phyloP scores from a whole-genome alignment of 257 asterid genomes.

The Nicotiana sylvestris region DNA sequence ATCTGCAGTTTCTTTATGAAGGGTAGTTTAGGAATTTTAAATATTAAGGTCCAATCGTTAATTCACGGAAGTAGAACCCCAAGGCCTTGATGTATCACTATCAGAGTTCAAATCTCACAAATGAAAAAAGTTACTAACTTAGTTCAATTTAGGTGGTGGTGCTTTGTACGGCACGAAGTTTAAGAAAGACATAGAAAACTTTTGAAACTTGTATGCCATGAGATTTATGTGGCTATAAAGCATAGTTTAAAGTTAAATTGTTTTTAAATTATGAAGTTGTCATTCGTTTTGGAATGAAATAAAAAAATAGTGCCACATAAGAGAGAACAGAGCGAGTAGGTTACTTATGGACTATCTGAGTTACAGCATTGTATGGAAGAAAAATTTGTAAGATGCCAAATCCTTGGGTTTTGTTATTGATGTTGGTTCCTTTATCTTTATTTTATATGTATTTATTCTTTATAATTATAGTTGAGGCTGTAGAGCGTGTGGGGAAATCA shows the following conservation, averaged over 20 bases:
- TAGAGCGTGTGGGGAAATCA: slow-evolving; percentile 24
- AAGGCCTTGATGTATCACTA: neutral
- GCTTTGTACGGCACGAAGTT: too few relatives aligned
- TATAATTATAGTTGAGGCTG: slow-evolving; percentile 12
- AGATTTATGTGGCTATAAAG: neutral
- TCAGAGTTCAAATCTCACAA: neutral
- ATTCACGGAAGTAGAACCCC: neutral
- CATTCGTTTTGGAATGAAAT: neutral
- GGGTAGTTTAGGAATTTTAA: neutral
- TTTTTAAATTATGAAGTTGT: neutral
- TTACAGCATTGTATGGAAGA: neutral
- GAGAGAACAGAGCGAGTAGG: neutral
- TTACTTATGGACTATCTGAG: neutral
- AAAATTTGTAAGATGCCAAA: slow-evolving; percentile 15
- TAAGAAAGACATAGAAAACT: neutral
- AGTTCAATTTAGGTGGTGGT: too few relatives aligned
- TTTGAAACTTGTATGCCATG: neutral
- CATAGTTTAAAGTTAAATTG: neutral
- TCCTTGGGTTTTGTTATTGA: slow-evolving; percentile 8
- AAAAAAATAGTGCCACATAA: neutral
- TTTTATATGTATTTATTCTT: neutral
- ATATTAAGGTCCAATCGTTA: neutral
- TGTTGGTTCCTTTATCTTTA: slow-evolving; percentile 7
- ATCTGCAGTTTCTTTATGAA: neutral
- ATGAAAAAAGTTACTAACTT: neutral